Conservation (phyloP, 495 filamentous ascomycete genomes). For the Clavariopsis aquatica region DNA sequence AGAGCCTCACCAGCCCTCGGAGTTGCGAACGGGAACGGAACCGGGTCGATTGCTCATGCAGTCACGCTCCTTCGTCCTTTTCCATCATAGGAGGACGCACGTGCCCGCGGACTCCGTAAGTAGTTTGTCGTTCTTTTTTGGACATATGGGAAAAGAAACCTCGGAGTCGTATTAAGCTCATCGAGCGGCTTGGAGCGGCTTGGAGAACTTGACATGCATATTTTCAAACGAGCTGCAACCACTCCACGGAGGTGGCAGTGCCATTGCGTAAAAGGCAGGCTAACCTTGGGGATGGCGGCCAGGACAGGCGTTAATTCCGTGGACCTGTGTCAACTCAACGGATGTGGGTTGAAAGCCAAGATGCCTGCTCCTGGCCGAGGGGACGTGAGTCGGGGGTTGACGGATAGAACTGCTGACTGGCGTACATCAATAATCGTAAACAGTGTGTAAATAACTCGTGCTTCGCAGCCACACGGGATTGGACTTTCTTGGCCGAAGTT, state of each 20-base stretch:
- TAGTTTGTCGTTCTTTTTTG: not conserved
- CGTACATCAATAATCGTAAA: not conserved
- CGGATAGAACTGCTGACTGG: not conserved
- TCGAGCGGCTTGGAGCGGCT: not conserved
- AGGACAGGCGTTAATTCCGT: not conserved
- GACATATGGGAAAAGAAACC: too few species aligned
- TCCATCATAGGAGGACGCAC: not conserved
- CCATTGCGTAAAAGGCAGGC: not conserved
- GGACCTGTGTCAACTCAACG: not conserved
- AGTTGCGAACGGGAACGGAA: not conserved
- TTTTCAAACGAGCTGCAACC: not conserved
- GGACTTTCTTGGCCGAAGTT: not conserved
- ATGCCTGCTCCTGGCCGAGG: not conserved
- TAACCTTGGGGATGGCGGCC: not conserved
- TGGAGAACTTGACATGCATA: not conserved
- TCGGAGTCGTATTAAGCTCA: not conserved
- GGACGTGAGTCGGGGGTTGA: not conserved
- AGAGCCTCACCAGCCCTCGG: not conserved
- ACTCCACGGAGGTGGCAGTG: not conserved
- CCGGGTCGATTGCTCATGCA: not conserved
- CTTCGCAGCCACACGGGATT: not conserved
- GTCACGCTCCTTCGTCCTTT: not conserved
- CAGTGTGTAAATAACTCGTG: not conserved
- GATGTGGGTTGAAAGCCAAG: not conserved
- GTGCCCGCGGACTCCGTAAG: not conserved